Base-by-base conservation (phyloP, 2,329 filamentous ascomycete species). In the Xylaria hypoxylon region DNA sequence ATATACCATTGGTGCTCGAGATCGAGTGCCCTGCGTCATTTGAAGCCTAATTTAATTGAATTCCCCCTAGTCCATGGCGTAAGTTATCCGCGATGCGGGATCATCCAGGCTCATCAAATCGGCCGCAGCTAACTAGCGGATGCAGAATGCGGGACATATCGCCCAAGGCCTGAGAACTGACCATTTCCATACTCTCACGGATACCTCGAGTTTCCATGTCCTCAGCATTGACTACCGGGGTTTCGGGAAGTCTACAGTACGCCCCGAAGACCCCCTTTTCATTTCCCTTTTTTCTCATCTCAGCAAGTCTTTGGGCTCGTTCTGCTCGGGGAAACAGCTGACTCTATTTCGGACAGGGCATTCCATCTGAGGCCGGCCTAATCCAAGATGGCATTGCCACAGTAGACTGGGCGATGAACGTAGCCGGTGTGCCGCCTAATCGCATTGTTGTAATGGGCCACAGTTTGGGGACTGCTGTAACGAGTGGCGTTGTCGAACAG, bases 181-280 rank as follows among this genome's bases (percentile, higher is more conserved):
- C 35, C 91, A 89, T 63, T 96, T 96, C 77, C 92, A 94, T 72
- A 86, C 89, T 50, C 82, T 97, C 47, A 88, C 93, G 3, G 87
- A 91, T 59, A 88, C 90, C 2, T 91, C 91, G 1, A 86, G 86
- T 0, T 89, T 94, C 61, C 94, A 97, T 76, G 87, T 97, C 50
- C 83, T 97, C n/a, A 88, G 93, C 44, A 89, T 97, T 73, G 94
- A 97, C 82, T 97, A 97, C 79, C 91, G 94, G 19, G 94, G 94
- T 6, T 97, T 93, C 72, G 94, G 94, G 0, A 85, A 87, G 44
- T 96, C 92, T 8, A 92, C 90, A 0, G 67, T 68, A 61, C 1
- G 52, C n/a, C 8, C 26, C 17, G 6, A 6, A 22, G 10, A 24
- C 7, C 26, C 24, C 19, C 40, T 50, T 53, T 5, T 1, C 28